Base-by-base conservation (phyloP, 768 basidiomycete species). In the Rhodotorula toruloides region DNA sequence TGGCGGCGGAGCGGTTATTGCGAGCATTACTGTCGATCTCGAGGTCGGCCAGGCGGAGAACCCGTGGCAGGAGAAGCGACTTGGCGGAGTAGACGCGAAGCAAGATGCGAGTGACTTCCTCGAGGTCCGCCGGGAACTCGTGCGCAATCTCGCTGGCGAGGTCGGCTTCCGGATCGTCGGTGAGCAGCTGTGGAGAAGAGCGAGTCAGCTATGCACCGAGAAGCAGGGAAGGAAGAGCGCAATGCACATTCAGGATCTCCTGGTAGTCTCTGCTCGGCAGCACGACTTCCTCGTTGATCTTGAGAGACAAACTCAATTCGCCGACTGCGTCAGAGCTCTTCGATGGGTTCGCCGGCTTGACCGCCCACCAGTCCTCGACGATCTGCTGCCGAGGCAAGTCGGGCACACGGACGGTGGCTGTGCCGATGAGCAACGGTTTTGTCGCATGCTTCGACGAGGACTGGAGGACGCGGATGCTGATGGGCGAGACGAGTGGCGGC, bases 341-440 rank as follows among this genome's bases (percentile, higher is more conserved):
- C 0, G 59, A 44, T 16, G 36, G 32, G 22, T 48, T 34, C 1
- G 48, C 42, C 2, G 72, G 67, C 53, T 70, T 61, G 55, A 75
- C 78, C 21, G 89, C 87, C 77, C 86, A 91, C 88, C 88, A 92
- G 21, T 90, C 90, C 75, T 92, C 90, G 10, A 89, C 81, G 7
- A 79, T 76, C 71, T 90, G 87, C 25, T 86, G 84, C 32, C 90
- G 81, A 31, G 86, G 83, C 73, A 91, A 88, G 73, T 87, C 88
- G 14, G 78, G 78, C 31, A 91, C 80, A 3, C 85, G 79, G 58
- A 93, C 84, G 31, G 81, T 81, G 29, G 86, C 82, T 34, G 80
- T 82, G 31, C 90, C 90, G 55, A 77, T 27, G 16, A 74, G 61
- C 17, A 31, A 54, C 22, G 44, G 57, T 72, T 79, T 75, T 31